phyloP scores from a whole-genome alignment of 768 basidiomycete species.

The Pulveroboletus sp. region DNA sequence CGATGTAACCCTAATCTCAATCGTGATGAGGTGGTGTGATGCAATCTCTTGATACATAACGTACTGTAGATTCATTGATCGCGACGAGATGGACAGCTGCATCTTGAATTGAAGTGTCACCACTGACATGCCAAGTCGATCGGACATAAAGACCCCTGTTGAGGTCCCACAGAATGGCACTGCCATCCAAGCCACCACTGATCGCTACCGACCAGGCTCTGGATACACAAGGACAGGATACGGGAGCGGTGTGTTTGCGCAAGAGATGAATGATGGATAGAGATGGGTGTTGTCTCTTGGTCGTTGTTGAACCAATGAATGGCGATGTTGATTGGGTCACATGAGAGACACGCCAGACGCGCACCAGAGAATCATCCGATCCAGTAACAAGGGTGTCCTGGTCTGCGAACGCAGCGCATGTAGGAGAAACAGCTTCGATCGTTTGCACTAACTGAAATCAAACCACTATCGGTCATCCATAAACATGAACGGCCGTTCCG shows the following conservation, averaged over 20 bases:
- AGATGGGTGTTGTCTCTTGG: slow-evolving; percentile 26
- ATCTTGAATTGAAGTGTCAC: slow-evolving; percentile 21
- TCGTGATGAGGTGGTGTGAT: not conserved
- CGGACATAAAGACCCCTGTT: slow-evolving; percentile 79
- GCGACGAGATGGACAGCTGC: slow-evolving; percentile 63
- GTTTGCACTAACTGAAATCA: slow-evolving; percentile 63
- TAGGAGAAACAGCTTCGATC: slow-evolving; percentile 69
- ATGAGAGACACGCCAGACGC: slow-evolving; percentile 69
- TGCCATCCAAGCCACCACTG: slow-evolving; percentile 84
- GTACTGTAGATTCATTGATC: slow-evolving; percentile 84
- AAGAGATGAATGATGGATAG: slow-evolving; percentile 66
- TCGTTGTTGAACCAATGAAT: slow-evolving; percentile 16
- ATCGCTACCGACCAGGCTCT: slow-evolving; percentile 80
- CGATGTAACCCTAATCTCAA: slow-evolving; percentile 74
- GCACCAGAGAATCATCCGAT: slow-evolving; percentile 75
- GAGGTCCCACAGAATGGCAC: slow-evolving; percentile 86
- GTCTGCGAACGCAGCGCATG: slow-evolving; percentile 79
- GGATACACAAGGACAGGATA: slow-evolving; percentile 70
- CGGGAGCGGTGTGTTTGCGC: slow-evolving; percentile 71
- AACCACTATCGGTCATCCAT: not conserved
- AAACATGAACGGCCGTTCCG: not conserved
- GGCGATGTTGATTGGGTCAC: slow-evolving; percentile 15
- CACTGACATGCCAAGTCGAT: slow-evolving; percentile 68
- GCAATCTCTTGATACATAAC: slow-evolving; percentile 21
- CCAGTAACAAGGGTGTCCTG: slow-evolving; percentile 73